Evolutionary conservation across 805 yeast species (phyloP).

Genomic region (Debaryomyces maramus): DNA sequence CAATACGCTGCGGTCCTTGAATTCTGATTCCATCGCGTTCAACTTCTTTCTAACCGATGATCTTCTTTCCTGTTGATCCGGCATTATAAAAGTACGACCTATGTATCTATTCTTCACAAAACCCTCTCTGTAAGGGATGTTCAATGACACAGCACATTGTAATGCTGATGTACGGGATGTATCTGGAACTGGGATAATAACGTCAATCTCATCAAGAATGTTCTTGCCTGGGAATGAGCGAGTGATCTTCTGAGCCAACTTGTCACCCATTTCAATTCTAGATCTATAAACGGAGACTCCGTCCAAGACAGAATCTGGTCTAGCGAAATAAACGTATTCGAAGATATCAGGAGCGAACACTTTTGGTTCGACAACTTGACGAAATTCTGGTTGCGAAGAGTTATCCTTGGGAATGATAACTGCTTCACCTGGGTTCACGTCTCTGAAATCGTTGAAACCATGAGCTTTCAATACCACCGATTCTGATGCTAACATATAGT

Average conservation of each 20-base stretch:
- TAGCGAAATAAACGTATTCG: constrained; percentile 96
- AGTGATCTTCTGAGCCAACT: constrained; percentile 72
- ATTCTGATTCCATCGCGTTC: constrained; percentile 95
- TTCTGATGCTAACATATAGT: constrained; percentile 94
- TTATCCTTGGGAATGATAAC: constrained; percentile 84
- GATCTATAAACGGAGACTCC: constrained; percentile 96
- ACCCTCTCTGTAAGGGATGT: constrained; percentile 90
- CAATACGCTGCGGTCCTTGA: constrained; percentile 77
- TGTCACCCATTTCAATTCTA: constrained; percentile 90
- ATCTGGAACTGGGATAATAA: constrained; percentile 97
- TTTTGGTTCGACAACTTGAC: constrained; percentile 77
- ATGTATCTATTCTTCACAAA: constrained; percentile 95
- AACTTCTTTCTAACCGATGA: constrained; percentile 92
- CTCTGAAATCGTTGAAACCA: constrained; percentile 76
- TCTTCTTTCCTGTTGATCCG: constrained; percentile 91
- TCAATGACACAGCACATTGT: constrained; percentile 81
- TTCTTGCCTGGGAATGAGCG: constrained; percentile 39
- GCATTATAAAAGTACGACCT: constrained; percentile 98
- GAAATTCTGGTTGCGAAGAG: constrained; percentile 66
- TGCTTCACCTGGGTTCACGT: constrained; percentile 93
- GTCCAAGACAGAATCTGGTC: constrained; percentile 94
- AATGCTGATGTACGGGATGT: constrained; percentile 95
- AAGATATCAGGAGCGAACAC: constrained; percentile 92
- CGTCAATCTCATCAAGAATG: constrained; percentile 68
- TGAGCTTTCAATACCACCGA: constrained; percentile 93